These are phyloP conservation scores for Lasiodiplodia sp. DNA, from an alignment of 2,329 filamentous ascomycete species.

Conservation along the genomic window DNA sequence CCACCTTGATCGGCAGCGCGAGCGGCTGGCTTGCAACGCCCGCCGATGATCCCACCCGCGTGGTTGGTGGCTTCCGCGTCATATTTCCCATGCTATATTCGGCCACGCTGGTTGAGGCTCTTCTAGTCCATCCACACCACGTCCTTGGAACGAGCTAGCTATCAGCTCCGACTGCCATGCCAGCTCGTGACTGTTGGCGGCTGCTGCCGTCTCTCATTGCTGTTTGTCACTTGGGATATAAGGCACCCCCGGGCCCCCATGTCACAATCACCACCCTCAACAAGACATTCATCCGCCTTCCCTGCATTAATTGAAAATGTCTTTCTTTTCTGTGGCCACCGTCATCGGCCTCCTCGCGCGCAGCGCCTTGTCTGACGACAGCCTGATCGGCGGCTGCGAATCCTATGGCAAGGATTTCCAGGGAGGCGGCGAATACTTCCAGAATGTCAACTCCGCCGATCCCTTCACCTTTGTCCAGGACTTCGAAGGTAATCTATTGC, in stretches of 20 bases:
- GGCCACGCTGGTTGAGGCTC: conserved; percentile 17
- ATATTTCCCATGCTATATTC: conserved; percentile 9
- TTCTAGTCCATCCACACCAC: not conserved
- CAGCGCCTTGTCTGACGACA: conserved; percentile 27
- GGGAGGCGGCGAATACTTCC: conserved; percentile 49
- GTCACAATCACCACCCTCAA: not conserved
- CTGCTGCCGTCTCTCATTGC: not conserved
- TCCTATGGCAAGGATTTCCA: conserved; percentile 49
- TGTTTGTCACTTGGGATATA: not conserved
- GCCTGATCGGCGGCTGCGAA: conserved; percentile 31
- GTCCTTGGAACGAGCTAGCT: not conserved
- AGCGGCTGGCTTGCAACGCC: conserved; percentile 3
- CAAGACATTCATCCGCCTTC: not conserved
- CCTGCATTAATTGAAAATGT: not conserved
- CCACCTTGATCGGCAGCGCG: no score
- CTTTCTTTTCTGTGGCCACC: conserved; percentile 23
- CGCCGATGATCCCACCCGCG: not conserved
- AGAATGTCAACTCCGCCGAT: conserved; percentile 49
- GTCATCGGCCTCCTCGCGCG: conserved; percentile 33
- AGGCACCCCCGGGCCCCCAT: not conserved
- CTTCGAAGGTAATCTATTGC: conserved; percentile 40
- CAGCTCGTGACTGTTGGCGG: not conserved
- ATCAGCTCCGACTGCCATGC: conserved; percentile 10
- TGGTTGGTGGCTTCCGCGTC: conserved; percentile 6
- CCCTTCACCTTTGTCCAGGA: conserved; percentile 51